Base-by-base conservation (phyloP, 257 asterid species). In the Eucommia ulmoides region DNA sequence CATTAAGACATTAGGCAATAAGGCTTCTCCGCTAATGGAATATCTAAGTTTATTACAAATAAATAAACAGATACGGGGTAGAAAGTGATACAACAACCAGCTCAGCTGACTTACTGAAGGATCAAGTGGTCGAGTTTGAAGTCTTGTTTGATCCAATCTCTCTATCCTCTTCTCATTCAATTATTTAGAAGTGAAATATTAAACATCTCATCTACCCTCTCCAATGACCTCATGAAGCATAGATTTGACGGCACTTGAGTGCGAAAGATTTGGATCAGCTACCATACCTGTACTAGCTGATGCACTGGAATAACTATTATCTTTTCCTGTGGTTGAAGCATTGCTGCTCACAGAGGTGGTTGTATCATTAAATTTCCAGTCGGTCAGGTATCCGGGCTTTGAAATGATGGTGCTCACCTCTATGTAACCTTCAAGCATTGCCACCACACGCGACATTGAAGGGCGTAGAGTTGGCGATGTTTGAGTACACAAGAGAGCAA, bases 401-500 rank as follows among this genome's bases (percentile, higher is more conserved):
- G 45, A 10, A 10, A 19, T 38, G 4, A 14, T 15, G 45, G 45
- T 9, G 17, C 17, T 38, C 17, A 38, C 17, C n/a, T 38, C 45
- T 10, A 38, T 15, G 17, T 38, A 16, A 10, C 45, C 45, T 10
- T 16, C 14, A 15, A 38, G 45, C 45, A 38, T 38, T 3, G 45
- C 45, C 8, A 38, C 15, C 6, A 38, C 15, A 38, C 45, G 45
- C 15, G 45, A 38, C 45, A 38, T 38, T 3, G 45, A 19, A 8
- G 45, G 45, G 17, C 45, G 8, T 19, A 38, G 8, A 16, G n/a
- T 38, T 38, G 45, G 45, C n/a, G 45, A 38, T 8, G 45, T 19
- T 38, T 38, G 45, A 38, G 45, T 38, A 38, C 45, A 38, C 45
- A 38, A 38, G n/a, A 38, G 45, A 3, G n/a, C 45, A 16, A 38